Evolutionary conservation across 2,329 filamentous ascomycete species (phyloP).

Genomic region (Colletotrichum brevisporum): DNA sequence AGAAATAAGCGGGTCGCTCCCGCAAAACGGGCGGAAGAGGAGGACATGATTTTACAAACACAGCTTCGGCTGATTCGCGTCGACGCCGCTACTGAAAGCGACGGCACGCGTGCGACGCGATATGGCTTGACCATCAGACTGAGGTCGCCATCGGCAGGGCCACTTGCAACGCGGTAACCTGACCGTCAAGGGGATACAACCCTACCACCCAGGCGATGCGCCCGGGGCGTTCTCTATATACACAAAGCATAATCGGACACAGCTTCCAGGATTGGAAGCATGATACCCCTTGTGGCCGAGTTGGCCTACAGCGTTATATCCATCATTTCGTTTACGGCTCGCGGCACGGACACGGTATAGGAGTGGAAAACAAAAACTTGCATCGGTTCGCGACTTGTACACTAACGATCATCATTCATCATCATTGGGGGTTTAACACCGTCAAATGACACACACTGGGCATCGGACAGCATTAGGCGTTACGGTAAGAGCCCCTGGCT

Average conservation of each 20-base stretch:
- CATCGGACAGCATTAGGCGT: conserved; percentile 39
- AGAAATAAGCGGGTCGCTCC: conserved; percentile 60
- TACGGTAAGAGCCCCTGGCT: conserved; percentile 21
- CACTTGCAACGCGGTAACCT: not conserved
- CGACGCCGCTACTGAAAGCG: not conserved
- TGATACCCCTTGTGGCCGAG: conserved; percentile 40
- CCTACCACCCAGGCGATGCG: conserved; percentile 7
- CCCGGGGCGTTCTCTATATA: conserved; percentile 26
- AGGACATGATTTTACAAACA: not conserved
- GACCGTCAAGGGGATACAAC: not conserved
- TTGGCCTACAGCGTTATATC: conserved; percentile 37
- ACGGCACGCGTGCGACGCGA: not conserved
- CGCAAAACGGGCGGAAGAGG: not conserved
- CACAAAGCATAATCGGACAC: conserved; percentile 38
- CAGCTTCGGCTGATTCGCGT: conserved; percentile 1
- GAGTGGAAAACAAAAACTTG: conserved; percentile 38
- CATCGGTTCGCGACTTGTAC: conserved; percentile 40
- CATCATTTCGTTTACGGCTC: conserved; percentile 38
- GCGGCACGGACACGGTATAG: conserved; percentile 38
- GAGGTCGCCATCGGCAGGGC: conserved; percentile 1
- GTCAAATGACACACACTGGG: conserved; percentile 32
- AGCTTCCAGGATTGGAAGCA: conserved; percentile 35
- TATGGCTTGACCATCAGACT: not conserved
- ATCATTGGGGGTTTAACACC: conserved; percentile 35
- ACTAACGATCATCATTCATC: conserved; percentile 37